Evolutionary conservation across 2,329 filamentous ascomycete genomes (phyloP), one percentile per base, ranked within the genome.

Genomic region (Xylariaceae sp.): DNA sequence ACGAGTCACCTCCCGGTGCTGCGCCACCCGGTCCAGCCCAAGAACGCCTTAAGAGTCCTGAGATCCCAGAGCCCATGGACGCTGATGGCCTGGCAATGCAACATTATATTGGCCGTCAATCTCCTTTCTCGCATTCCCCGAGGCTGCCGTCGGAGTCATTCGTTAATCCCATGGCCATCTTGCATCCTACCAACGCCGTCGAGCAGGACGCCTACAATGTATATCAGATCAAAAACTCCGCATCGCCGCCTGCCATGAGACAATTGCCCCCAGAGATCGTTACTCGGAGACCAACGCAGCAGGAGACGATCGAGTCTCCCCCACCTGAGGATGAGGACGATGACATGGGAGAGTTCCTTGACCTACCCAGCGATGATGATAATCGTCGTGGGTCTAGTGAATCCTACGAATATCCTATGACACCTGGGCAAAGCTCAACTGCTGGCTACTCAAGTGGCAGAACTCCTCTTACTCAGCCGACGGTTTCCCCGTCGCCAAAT

Each of bases 21-120:
- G 60, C 62, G 63, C 61, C 63, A 59, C 63, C 60, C 51, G 56
- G 57, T 51, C 54, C 60, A 47, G 58, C 45, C 56, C 58, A 60
- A 53, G 61, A 63, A 60, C 63, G 67, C 46, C 63, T 69, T 62
- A 62, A 65, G 60, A 69, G 66, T 55, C 67, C 67, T 40, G 66
- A 63, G 42, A 67, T 69, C 53, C 67, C 66, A 48, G 66, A 67
- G 46, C 66, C 66, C 22, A 68, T 69, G 65, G 61, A 68, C 33
- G 43, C 65, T 19, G 63, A 66, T 46, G 57, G 57, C 31, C 22
- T 28, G 22, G 22, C 22, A 28, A 53, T 57, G 44, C 56, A 60
- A 19, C 53, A 58, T 47, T 49, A 49, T 46, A 44, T 54, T 47
- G 54, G 56, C 53, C 55, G 56, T 18, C 54, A 60, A 41, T 62